Evolutionary conservation across 345 rosid genomes (phyloP).

Genomic region (Lepidium didymum): DNA sequence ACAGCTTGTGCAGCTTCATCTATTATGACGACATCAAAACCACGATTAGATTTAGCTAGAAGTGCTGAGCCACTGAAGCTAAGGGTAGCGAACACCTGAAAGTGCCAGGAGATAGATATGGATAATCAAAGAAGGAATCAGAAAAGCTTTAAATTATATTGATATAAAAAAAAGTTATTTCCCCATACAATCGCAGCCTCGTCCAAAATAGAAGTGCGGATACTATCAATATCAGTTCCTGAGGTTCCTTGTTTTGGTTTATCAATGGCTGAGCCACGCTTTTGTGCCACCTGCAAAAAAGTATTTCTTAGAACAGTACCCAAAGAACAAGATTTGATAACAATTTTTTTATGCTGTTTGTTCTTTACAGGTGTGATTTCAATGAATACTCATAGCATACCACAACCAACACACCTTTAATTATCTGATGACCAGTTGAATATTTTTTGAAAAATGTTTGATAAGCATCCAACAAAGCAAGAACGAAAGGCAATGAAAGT

Average conservation of each 20-base stretch:
- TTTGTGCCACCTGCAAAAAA: slow-evolving; percentile 69
- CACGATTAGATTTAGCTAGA: slow-evolving; percentile 54
- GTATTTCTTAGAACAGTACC: slow-evolving; percentile 5
- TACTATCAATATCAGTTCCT: slow-evolving; percentile 62
- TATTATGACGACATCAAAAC: slow-evolving; percentile 91
- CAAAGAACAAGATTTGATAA: neutral
- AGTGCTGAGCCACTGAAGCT: slow-evolving; percentile 90
- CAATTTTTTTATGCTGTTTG: too few species aligned
- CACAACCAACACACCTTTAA: neutral
- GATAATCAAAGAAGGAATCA: neutral
- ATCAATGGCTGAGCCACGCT: slow-evolving; percentile 50
- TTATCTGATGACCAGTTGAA: neutral
- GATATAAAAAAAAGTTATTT: slow-evolving; percentile 3
- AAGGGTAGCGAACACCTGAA: slow-evolving; percentile 87
- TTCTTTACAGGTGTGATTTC: too few species aligned
- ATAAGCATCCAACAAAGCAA: neutral
- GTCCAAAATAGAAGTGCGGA: slow-evolving; percentile 69
- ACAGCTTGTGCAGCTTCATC: slow-evolving; percentile 99
- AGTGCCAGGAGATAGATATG: slow-evolving; percentile 17
- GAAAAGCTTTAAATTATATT: neutral
- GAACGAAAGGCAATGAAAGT: neutral
- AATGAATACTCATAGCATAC: neutral
- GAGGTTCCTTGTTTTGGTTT: slow-evolving; percentile 68
- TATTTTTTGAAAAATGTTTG: neutral
- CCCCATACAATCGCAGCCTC: slow-evolving; percentile 86